Evolutionary conservation across 805 yeast genomes (phyloP), one percentile per base, ranked within the genome.

Genomic region (Zygosaccharomyces siamensis): DNA sequence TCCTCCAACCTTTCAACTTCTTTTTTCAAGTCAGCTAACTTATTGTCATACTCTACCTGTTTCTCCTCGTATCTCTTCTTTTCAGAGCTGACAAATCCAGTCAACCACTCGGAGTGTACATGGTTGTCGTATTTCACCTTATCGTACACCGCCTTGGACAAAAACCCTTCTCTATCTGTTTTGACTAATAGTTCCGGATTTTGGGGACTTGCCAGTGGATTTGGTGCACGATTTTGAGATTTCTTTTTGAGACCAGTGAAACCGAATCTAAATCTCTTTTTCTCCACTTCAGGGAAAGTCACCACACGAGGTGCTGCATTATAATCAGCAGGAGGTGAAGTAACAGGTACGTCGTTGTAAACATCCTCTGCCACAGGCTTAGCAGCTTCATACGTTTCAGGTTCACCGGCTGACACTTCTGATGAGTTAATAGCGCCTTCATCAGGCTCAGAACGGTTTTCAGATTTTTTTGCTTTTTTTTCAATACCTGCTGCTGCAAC

Each of bases 121-220:
- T 53, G 42, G 21, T 56, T 53, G 6, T 63, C 60, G 39, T 58
- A 62, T 8, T 52, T 42, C 8, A 63, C 43, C 43, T 57, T 55
- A 43, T 66, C 69, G 45, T 61, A 60, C 4, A 66, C 54, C 1
- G 63, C 60, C 46, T 61, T 63, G 4, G 68, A 61, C 8, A 66
- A 39, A 43, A 58, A 50, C 7, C 65, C 63, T 35, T 57, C 54
- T 7, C 57, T 53, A 8, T 51, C 53, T 1, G 63, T 57, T 27
- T 56, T 61, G 7, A 63, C 62, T 4, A 66, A 49, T 18, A 46
- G 31, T 50, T 66, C 70, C 4, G 62, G 64, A 20, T 62, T 60
- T 14, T 64, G 60, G 3, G 67, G 66, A 12, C 66, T 55, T 2
- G 69, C 68, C 11, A 55, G 47, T 26, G 63, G 65, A 30, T 55